Base-by-base conservation (phyloP, 805 yeast species). In the Yarrowia sp. region DNA sequence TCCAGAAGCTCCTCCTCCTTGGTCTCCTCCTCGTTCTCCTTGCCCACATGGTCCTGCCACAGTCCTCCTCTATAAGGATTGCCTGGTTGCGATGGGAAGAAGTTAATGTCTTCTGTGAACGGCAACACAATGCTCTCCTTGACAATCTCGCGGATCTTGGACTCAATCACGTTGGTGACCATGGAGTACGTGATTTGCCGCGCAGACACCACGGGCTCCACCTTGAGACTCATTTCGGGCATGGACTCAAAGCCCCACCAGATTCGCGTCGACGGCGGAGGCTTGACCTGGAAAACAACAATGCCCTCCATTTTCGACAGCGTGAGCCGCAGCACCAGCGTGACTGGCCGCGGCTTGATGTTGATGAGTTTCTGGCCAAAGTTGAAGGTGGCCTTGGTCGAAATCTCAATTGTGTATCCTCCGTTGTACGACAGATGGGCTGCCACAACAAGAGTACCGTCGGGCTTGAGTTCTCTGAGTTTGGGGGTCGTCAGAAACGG, bases 121-220 rank as follows among this genome's bases (percentile, higher is more conserved):
- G 99, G 99, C 33, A 83, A 74, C 0, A 95, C 98, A 54, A 95
- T 76, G 8, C 95, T 83, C 35, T 90, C 95, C 67, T 81, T 84
- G 41, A 93, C 80, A 0, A 92, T 89, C 56, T 90, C 97, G 66
- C 86, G 84, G 67, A 93, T 84, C 69, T 87, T 85, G 72, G 85
- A 87, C 67, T 87, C 90, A 68, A 93, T 89, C 22, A 87, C 84
- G 68, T 88, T 88, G 0, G 96, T 92, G 44, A 95, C 83, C 73
- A 92, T 81, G 35, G 85, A 84, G 71, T 89, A 90, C 3, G 90
- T 85, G 69, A 95, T 77, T 68, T 90, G 89, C 64, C 96, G 81
- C 5, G 96, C 85, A 68, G 96, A 89, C 11, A 93, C 90, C n/a
- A 90, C 84, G 0, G 99, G 99, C 74, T 92, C 98, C 58, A 92